Percentiles rank a stretch among this genome's conserved stretches.
Conservation (phyloP, 345 rosid genomes). For the Populus tremula region DNA sequence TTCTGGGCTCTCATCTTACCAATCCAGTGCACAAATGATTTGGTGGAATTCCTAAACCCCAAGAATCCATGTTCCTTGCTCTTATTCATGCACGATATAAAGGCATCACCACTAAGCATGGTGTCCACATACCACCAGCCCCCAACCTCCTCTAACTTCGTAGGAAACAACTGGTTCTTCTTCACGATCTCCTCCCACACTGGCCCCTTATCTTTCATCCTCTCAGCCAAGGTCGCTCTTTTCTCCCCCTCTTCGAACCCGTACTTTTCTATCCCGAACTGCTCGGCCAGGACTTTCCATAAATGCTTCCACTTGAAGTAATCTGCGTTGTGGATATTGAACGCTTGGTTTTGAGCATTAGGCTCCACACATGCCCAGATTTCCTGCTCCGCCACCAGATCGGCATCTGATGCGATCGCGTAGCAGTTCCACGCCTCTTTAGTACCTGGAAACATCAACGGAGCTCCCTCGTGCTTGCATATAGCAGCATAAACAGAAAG, state of each 20-base stretch:
- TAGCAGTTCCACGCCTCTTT: slow-evolving; percentile 62
- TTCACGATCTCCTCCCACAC: slow-evolving; percentile 80
- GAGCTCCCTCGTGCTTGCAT: slow-evolving; percentile 61
- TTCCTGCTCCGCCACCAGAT: slow-evolving; percentile 70
- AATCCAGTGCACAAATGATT: neutral
- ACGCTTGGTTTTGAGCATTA: slow-evolving; percentile 57
- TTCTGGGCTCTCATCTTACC: neutral
- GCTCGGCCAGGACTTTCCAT: slow-evolving; percentile 73
- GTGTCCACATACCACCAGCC: slow-evolving; percentile 59
- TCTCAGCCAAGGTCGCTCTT: slow-evolving; percentile 46
- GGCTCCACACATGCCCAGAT: slow-evolving; percentile 80
- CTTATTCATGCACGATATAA: slow-evolving; percentile 60
- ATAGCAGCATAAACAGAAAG: slow-evolving; percentile 69
- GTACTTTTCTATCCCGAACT: slow-evolving; percentile 67
- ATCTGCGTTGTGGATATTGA: slow-evolving; percentile 71
- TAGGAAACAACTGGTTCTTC: slow-evolving; percentile 52
- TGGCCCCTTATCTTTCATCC: slow-evolving; percentile 58
- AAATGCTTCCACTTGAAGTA: slow-evolving; percentile 78
- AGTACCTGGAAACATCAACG: slow-evolving; percentile 56
- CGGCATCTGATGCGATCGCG: slow-evolving; percentile 51
- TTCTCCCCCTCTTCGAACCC: slow-evolving; percentile 50
- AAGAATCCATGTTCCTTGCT: slow-evolving; percentile 76
- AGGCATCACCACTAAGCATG: slow-evolving; percentile 14
- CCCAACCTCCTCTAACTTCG: slow-evolving; percentile 51
- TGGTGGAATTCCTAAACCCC: slow-evolving; percentile 60